Evolutionary conservation across 257 asterid species (phyloP).

Genomic region (Striga asiatica): DNA sequence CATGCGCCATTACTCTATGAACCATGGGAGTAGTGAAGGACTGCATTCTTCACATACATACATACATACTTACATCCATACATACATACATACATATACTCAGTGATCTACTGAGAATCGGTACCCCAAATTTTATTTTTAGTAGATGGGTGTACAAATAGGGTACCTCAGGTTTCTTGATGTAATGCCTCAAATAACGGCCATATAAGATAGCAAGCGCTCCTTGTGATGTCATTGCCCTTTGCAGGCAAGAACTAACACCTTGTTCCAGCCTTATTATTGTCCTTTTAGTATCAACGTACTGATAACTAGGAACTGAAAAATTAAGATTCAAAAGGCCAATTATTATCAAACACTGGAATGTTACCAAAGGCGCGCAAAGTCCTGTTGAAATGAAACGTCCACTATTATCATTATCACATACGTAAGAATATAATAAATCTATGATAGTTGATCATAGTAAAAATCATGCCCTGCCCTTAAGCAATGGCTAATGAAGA

Average conservation of each 20-base stretch:
- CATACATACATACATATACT: too few relatives aligned
- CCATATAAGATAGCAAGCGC: slow-evolving; percentile 83
- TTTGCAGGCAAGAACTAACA: slow-evolving; percentile 51
- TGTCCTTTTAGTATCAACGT: slow-evolving; percentile 66
- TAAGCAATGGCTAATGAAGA: not conserved
- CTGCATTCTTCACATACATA: too few relatives aligned
- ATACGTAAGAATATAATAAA: too few relatives aligned
- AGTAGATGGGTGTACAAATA: slow-evolving; percentile 11
- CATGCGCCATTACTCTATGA: too few relatives aligned
- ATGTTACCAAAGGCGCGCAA: not conserved
- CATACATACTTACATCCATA: too few relatives aligned
- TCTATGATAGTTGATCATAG: too few relatives aligned
- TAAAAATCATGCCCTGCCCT: too few relatives aligned
- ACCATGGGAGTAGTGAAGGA: too few relatives aligned
- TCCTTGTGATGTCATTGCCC: slow-evolving; percentile 61
- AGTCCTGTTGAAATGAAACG: too few relatives aligned
- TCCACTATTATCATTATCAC: too few relatives aligned
- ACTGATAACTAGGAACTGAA: slow-evolving; percentile 59
- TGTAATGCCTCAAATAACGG: slow-evolving; percentile 68
- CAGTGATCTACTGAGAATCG: too few relatives aligned
- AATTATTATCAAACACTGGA: slow-evolving; percentile 6
- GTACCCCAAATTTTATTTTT: too few relatives aligned
- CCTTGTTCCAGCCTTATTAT: slow-evolving; percentile 78
- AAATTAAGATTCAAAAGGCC: slow-evolving; percentile 12
- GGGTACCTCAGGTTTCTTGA: slow-evolving; percentile 69